These are phyloP conservation scores for Fusarium sp. DNA, from an alignment of 2,329 filamentous ascomycete genomes.

Conservation along the genomic window DNA sequence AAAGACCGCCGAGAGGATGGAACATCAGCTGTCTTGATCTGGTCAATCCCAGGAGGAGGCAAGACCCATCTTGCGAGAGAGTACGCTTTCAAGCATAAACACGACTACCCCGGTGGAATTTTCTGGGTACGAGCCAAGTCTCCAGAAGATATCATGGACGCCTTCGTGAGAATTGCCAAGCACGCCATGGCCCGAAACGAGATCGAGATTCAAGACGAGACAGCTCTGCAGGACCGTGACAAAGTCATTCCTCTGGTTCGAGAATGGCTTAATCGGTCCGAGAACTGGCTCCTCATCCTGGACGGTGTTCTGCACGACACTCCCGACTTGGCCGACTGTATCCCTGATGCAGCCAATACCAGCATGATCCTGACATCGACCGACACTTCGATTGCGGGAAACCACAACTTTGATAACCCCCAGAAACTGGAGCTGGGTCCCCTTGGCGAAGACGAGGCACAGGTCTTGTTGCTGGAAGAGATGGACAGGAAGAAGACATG, in stretches of 20 bases:
- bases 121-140: constrained; percentile 41
- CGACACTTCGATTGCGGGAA: constrained; percentile 37
- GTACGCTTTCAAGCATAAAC: constrained; percentile 37
- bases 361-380: constrained; percentile 40
- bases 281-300: constrained; percentile 40
- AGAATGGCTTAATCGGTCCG: constrained; percentile 34
- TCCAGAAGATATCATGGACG: constrained; percentile 41
- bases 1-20: constrained; percentile 26
- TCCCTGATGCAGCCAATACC: constrained; percentile 37
- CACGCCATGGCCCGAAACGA: constrained; percentile 23
- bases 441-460: constrained; percentile 31
- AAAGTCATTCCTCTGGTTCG: constrained; percentile 32
- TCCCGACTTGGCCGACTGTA: constrained; percentile 25
- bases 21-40: constrained; percentile 38
- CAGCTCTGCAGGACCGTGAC: constrained; percentile 22
- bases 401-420: constrained; percentile 38
- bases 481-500: constrained; percentile 39
- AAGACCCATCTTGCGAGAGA: constrained; percentile 40
- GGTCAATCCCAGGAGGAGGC: constrained; percentile 39
- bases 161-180: constrained; percentile 38
- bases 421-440: constrained; percentile 38
- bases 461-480: constrained; percentile 34
- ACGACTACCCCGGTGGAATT: constrained; percentile 36
- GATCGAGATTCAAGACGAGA: constrained; percentile 27
- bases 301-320: constrained; percentile 39